Evolutionary conservation across 129 eudicot genomes (phyloP).

Genomic region (Lactuca sativa): DNA sequence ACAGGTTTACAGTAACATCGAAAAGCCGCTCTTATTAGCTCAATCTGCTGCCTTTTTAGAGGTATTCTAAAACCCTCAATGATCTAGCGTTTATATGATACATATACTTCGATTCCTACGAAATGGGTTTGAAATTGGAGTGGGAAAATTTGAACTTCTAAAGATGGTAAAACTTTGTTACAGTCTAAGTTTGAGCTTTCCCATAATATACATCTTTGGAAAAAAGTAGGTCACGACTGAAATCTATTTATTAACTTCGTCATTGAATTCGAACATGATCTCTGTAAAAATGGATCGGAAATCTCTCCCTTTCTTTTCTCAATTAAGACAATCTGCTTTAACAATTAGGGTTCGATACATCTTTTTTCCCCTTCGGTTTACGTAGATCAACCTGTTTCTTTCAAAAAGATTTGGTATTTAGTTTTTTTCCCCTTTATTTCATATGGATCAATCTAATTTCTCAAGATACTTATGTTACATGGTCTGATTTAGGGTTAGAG

Average conservation of each 20-base stretch:
- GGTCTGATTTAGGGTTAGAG: conserved; percentile 15
- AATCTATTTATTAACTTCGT: conserved; percentile 3
- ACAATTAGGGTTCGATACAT: neutral
- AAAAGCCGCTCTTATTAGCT: conserved; percentile 77
- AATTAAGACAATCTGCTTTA: neutral
- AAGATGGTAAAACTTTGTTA: conserved; percentile 19
- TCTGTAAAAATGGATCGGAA: neutral
- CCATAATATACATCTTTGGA: conserved; percentile 7
- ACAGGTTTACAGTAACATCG: conserved; percentile 75
- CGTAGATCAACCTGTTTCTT: neutral
- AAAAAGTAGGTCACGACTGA: conserved; percentile 13
- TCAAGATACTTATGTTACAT: neutral
- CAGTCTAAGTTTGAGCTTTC: conserved; percentile 18
- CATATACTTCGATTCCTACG: neutral
- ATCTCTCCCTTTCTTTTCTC: conserved; percentile 4
- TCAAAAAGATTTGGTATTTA: conserved; percentile 1
- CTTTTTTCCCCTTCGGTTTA: neutral
- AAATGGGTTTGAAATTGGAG: neutral
- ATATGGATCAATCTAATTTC: conserved; percentile 1
- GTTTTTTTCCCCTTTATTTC: conserved; percentile 9
- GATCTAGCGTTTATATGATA: neutral
- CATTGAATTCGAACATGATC: neutral
- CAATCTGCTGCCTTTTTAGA: conserved; percentile 96
- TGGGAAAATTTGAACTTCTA: conserved; percentile 22
- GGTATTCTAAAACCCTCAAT: conserved; percentile 39